Evolutionary conservation across 768 basidiomycete species (phyloP).

Genomic region (Podaxis sp.): DNA sequence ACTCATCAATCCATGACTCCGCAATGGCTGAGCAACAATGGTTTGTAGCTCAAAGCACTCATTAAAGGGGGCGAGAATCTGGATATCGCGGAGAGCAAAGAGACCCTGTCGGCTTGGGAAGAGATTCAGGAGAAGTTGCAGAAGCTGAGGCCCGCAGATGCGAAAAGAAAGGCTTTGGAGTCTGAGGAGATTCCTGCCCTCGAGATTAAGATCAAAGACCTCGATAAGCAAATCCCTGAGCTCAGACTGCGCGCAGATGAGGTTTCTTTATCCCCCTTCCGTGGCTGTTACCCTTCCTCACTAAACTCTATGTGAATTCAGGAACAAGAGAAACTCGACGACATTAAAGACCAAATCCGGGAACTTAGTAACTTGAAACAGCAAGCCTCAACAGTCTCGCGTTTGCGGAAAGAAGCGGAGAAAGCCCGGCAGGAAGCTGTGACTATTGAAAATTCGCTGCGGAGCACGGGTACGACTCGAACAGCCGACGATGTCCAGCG

Average conservation of each 20-base stretch:
- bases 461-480: conserved; percentile 71
- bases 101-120: conserved; percentile 62
- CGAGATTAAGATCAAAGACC: conserved; percentile 57
- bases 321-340: conserved; percentile 52
- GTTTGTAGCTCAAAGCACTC: conserved; percentile 4
- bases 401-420: conserved; percentile 59
- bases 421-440: conserved; percentile 60
- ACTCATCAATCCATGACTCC: not conserved
- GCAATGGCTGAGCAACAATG: not conserved
- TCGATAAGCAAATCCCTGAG: conserved; percentile 54
- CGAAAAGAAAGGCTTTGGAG: conserved; percentile 53
- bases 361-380: conserved; percentile 62
- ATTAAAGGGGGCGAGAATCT: conserved; percentile 4
- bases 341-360: conserved; percentile 56
- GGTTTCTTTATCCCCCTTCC: conserved; percentile 36
- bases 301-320: conserved; percentile 25
- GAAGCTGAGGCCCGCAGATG: conserved; percentile 55
- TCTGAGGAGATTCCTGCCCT: conserved; percentile 64
- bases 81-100: conserved; percentile 27
- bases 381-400: conserved; percentile 56
- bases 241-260: conserved; percentile 58
- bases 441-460: conserved; percentile 67
- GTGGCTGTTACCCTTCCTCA: not conserved
- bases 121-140: conserved; percentile 56
- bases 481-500: conserved; percentile 84